A percentile compares a stretch with the other conserved stretches of the same genome.
phyloP scores from a whole-genome alignment of 2,329 filamentous ascomycete species.

The Aspergillus proliferans region DNA sequence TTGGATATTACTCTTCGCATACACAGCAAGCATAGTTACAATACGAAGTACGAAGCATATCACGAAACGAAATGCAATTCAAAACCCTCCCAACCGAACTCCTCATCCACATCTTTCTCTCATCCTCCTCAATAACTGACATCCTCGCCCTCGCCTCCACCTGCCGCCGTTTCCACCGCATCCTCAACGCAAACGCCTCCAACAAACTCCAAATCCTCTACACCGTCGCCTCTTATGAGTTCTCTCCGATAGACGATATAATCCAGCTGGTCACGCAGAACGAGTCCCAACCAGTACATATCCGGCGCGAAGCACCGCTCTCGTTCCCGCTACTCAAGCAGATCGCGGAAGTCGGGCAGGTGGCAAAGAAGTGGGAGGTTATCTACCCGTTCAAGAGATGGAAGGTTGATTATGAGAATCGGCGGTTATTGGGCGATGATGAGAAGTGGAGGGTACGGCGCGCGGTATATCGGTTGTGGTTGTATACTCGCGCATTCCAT shows the following conservation, averaged over 20 bases:
- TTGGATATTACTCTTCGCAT: too few relatives aligned
- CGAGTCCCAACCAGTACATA: slow-evolving; percentile 52
- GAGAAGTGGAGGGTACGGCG: slow-evolving; percentile 50
- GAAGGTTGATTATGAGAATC: slow-evolving; percentile 51
- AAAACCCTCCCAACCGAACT: slow-evolving; percentile 54
- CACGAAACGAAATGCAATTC: slow-evolving; percentile 43
- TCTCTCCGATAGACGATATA: slow-evolving; percentile 53
- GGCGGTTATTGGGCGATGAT: slow-evolving; percentile 45
- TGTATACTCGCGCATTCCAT: slow-evolving; percentile 55
- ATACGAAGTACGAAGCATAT: not conserved
- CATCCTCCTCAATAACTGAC: slow-evolving; percentile 47
- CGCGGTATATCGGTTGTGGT: slow-evolving; percentile 56
- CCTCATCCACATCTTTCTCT: slow-evolving; percentile 51
- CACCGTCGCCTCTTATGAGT: slow-evolving; percentile 49
- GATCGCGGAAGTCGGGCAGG: slow-evolving; percentile 47
- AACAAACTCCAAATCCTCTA: slow-evolving; percentile 51
- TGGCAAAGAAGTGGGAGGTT: slow-evolving; percentile 54
- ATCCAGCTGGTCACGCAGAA: slow-evolving; percentile 58
- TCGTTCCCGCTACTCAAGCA: slow-evolving; percentile 52
- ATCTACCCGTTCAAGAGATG: slow-evolving; percentile 60
- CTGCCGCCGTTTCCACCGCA: slow-evolving; percentile 48
- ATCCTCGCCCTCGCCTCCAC: slow-evolving; percentile 50
- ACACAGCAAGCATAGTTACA: not conserved
- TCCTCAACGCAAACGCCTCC: slow-evolving; percentile 47
- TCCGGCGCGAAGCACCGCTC: slow-evolving; percentile 47